Evolutionary conservation across 2,329 filamentous ascomycete genomes (phyloP).

Genomic region (Penicillium freii): DNA sequence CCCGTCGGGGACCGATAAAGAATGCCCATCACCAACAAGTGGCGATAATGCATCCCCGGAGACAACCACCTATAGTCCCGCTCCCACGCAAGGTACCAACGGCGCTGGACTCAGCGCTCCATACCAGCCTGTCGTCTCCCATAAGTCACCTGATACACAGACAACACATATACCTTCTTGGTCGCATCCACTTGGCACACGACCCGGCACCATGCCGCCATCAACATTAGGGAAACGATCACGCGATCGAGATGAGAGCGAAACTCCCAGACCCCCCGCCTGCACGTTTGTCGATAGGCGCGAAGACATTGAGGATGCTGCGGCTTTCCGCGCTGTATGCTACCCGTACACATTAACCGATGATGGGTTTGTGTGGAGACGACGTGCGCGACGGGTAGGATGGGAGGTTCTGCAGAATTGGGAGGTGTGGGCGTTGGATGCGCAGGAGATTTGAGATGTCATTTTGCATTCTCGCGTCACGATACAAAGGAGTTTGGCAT

Average conservation of each 20-base stretch:
- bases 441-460: constrained; percentile 32
- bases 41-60: constrained; percentile 9
- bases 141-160: neutral
- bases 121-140: neutral
- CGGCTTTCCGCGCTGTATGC: neutral
- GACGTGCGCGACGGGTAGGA: constrained; percentile 36
- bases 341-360: constrained; percentile 12
- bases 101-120: neutral
- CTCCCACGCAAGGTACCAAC: neutral
- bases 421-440: constrained; percentile 47
- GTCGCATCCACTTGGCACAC: neutral
- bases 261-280: neutral
- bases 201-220: neutral
- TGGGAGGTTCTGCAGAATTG: constrained; percentile 44
- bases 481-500: constrained; percentile 1
- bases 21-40: constrained; percentile 15
- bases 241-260: constrained; percentile 20
- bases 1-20: constrained; percentile 5
- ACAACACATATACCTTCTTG: neutral
- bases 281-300: neutral
- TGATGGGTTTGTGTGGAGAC: constrained; percentile 32
- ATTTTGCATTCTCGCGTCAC: neutral
- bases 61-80: neutral
- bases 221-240: constrained; percentile 29
- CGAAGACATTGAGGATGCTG: neutral